These are phyloP conservation scores for Calonectria montana DNA, from an alignment of 2,329 filamentous ascomycete genomes.

Conservation along the genomic window DNA sequence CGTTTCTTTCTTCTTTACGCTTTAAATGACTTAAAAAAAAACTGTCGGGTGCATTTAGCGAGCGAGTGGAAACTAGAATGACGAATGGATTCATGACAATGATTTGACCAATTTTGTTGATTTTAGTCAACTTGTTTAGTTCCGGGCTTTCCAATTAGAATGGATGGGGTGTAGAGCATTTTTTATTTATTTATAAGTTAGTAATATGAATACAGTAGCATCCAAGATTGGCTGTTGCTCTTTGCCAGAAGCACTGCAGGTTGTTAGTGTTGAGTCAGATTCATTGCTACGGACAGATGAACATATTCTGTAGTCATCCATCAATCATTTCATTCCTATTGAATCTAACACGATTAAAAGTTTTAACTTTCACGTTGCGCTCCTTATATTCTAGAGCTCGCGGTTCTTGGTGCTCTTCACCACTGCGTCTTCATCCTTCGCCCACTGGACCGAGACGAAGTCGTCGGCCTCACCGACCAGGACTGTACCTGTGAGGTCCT, in stretches of 20 bases:
- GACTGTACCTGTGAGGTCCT: background rate
- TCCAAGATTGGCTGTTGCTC: background rate
- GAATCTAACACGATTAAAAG: background rate
- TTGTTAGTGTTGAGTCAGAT: background rate
- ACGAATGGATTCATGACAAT: background rate
- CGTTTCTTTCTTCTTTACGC: background rate
- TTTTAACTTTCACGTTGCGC: background rate
- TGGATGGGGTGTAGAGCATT: background rate
- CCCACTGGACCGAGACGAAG: background rate
- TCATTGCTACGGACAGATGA: background rate
- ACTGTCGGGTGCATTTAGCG: background rate
- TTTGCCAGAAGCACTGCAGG: background rate
- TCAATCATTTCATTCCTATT: background rate
- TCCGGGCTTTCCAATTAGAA: background rate
- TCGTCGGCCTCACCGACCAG: conserved; percentile 6
- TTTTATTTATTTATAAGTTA: background rate
- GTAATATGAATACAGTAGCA: background rate
- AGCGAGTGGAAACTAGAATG: background rate
- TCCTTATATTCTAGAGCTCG: background rate
- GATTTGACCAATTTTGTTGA: background rate
- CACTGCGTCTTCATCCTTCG: background rate
- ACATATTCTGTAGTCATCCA: background rate
- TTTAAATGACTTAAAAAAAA: background rate
- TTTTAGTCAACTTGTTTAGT: background rate
- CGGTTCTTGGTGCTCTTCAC: background rate